phyloP scores from a whole-genome alignment of 805 yeast species.

The Naumovozyma dairenensis region DNA sequence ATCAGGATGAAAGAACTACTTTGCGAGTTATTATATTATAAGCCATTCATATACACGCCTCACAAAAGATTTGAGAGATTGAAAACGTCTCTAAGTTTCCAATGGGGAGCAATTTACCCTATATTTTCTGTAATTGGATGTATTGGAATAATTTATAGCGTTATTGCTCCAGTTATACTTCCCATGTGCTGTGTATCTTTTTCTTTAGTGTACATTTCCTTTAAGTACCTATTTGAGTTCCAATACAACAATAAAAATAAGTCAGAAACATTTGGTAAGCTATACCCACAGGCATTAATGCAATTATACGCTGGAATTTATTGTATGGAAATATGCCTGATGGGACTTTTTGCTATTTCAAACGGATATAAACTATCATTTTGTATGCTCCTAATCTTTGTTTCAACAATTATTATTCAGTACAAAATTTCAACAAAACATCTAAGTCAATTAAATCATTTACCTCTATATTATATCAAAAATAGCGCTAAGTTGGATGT shows the following conservation, averaged over 20 bases:
- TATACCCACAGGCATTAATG: constrained; percentile 65
- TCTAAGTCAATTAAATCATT: constrained; percentile 9
- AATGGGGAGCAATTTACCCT: constrained; percentile 78
- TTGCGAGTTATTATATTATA: constrained; percentile 28
- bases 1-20: constrained; percentile 48
- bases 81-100: constrained; percentile 36
- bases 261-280: constrained; percentile 58
- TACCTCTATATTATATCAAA: constrained; percentile 1
- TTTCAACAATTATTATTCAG: constrained; percentile 51
- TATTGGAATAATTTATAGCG: constrained; percentile 67
- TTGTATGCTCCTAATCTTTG: constrained; percentile 41
- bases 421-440: constrained; percentile 32
- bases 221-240: constrained; percentile 57
- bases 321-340: constrained; percentile 65
- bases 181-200: constrained; percentile 51
- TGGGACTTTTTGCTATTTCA: constrained; percentile 65
- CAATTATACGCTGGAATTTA: constrained; percentile 77
- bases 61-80: constrained; percentile 41
- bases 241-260: constrained; percentile 42
- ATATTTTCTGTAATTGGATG: constrained; percentile 67
- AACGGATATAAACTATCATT: constrained; percentile 36
- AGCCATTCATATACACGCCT: constrained; percentile 47
- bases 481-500: not conserved
- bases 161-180: constrained; percentile 70
- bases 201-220: constrained; percentile 48